These are phyloP conservation scores for Xerocomus brunneocitrinus DNA, from an alignment of 768 basidiomycete species.

Conservation along the genomic window DNA sequence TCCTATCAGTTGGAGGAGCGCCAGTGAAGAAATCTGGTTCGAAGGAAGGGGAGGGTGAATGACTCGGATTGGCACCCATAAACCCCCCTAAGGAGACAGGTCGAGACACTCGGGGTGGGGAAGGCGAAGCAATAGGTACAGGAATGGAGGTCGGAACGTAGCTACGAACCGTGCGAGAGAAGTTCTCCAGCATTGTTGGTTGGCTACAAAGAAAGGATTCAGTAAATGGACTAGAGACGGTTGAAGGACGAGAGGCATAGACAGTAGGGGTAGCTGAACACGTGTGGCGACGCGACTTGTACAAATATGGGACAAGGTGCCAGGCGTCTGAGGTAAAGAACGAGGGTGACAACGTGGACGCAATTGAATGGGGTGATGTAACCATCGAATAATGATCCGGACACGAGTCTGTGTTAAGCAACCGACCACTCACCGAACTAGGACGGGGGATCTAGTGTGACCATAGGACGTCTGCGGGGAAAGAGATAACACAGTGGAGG, in stretches of 20 bases:
- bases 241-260: neutral
- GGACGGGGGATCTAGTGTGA: slow-evolving; percentile 30
- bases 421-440: slow-evolving; percentile 24
- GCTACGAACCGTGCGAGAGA: slow-evolving; percentile 50
- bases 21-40: slow-evolving; percentile 12
- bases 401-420: neutral
- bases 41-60: slow-evolving; percentile 4
- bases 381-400: neutral
- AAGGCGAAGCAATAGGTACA: slow-evolving; percentile 36
- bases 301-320: slow-evolving; percentile 8
- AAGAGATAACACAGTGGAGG: slow-evolving; percentile 9
- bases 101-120: slow-evolving; percentile 44
- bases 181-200: slow-evolving; percentile 45
- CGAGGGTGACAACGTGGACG: no score
- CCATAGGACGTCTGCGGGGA: slow-evolving; percentile 15
- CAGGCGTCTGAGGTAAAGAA: no score
- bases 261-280: slow-evolving; percentile 3
- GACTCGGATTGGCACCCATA: slow-evolving; percentile 26
- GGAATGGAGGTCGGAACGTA: slow-evolving; percentile 52
- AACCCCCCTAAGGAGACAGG: slow-evolving; percentile 43
- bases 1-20: slow-evolving; percentile 9
- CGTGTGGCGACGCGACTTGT: slow-evolving; percentile 13
- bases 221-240: slow-evolving; percentile 7
- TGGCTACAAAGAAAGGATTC: slow-evolving; percentile 32
- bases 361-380: no score